Evolutionary conservation across 2,329 filamentous ascomycete genomes (phyloP).

Genomic region (Didymosphaeria variabile): DNA sequence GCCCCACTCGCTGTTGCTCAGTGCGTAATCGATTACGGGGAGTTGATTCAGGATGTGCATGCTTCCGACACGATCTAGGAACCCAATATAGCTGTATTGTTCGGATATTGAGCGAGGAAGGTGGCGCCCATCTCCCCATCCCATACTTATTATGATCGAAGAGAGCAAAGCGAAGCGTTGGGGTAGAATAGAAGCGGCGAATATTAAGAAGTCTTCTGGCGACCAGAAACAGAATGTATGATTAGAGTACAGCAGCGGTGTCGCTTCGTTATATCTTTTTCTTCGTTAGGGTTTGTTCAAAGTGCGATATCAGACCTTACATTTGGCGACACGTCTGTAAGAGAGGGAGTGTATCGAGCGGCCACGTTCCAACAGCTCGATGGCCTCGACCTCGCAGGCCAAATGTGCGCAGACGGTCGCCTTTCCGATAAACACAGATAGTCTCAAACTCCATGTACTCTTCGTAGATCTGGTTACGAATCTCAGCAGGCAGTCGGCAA

Average conservation of each 20-base stretch:
- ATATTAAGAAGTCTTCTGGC: not conserved
- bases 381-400: too few relatives aligned
- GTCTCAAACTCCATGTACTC: not conserved
- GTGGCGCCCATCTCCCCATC: too few relatives aligned
- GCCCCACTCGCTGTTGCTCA: too few relatives aligned
- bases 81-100: too few relatives aligned
- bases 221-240: not conserved
- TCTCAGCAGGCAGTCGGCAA: not conserved
- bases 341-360: not conserved
- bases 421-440: not conserved
- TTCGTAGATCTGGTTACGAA: not conserved
- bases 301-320: not conserved
- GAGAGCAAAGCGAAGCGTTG: not conserved
- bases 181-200: not conserved
- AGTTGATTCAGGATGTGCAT: too few relatives aligned
- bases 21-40: too few relatives aligned
- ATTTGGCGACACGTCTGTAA: not conserved
- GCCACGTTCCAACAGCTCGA: not conserved
- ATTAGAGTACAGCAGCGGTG: not conserved
- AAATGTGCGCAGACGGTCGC: not conserved
- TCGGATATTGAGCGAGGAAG: not conserved
- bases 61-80: too few relatives aligned
- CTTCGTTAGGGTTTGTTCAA: not conserved
- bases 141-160: not conserved
- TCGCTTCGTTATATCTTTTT: not conserved